Percentiles rank a stretch among this genome's conserved stretches.
These are phyloP conservation scores for Leccinum insolens DNA, from an alignment of 1,284 basidiomycete genomes.

Conservation along the genomic window DNA sequence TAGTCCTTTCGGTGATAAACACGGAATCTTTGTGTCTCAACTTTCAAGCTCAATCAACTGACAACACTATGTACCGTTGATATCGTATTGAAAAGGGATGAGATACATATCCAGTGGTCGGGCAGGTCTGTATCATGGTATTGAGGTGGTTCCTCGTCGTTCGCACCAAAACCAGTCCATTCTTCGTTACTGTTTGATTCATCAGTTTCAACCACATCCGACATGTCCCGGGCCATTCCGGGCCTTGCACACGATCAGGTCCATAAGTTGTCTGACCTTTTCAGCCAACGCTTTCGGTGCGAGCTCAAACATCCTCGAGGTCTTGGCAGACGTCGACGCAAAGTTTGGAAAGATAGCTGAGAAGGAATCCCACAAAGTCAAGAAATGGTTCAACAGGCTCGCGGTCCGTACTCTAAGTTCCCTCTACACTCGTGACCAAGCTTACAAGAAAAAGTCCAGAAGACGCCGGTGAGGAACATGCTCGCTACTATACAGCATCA, in stretches of 20 bases:
- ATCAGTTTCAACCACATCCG: too few species aligned
- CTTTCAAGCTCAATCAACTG: too few species aligned
- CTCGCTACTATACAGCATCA: conserved; percentile 66
- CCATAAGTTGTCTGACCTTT: neutral
- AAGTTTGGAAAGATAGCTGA: conserved; percentile 76
- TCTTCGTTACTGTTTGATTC: too few species aligned
- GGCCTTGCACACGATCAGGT: neutral
- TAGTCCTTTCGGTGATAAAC: too few species aligned
- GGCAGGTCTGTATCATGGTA: too few species aligned
- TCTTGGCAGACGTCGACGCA: conserved; percentile 64
- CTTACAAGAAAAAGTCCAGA: conserved; percentile 78
- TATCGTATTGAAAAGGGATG: too few species aligned
- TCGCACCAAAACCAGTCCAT: too few species aligned
- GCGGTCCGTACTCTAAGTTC: conserved; percentile 45
- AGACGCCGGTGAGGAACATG: conserved; percentile 75
- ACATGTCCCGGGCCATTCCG: too few species aligned
- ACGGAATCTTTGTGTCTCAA: too few species aligned
- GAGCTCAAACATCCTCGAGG: conserved; percentile 68
- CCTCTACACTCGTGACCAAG: conserved; percentile 24
- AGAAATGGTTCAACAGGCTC: conserved; percentile 84
- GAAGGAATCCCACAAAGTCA: conserved; percentile 75
- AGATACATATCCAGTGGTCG: too few species aligned
- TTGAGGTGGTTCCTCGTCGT: too few species aligned
- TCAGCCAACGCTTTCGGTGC: conserved; percentile 67
- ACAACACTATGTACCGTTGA: too few species aligned